These are phyloP conservation scores for Eruca vesicaria DNA, from an alignment of 441 rosid species.

Conservation along the genomic window DNA sequence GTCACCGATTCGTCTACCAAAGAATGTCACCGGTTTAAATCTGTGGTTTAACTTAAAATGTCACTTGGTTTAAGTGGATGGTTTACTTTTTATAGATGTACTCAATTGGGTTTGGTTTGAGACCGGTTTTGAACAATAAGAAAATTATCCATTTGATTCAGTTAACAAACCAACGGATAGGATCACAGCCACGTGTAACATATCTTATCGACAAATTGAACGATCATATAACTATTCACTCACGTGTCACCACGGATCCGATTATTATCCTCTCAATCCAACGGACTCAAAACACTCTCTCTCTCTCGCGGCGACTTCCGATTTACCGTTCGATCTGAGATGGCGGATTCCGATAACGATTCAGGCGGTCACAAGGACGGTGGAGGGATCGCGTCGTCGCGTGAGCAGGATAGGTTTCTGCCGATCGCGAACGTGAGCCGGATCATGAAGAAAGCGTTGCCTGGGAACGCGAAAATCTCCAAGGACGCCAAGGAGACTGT, in stretches of 20 bases:
- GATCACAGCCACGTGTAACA: not conserved
- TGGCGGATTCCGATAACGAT: constrained; percentile 23
- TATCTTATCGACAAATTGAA: constrained; percentile 12
- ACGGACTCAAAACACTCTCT: constrained; percentile 6
- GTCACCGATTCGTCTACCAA: no score
- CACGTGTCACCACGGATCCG: constrained; percentile 4
- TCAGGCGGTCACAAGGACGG: constrained; percentile 19
- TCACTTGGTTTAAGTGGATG: no score
- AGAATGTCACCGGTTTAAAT: no score
- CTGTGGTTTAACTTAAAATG: no score
- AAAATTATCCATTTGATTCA: no score
- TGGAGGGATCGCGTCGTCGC: not conserved
- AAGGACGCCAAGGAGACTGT: constrained; percentile 20
- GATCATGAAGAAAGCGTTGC: constrained; percentile 20
- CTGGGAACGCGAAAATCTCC: constrained; percentile 16
- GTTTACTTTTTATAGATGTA: no score
- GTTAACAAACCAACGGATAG: not conserved
- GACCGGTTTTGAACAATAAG: no score
- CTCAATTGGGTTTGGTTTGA: no score
- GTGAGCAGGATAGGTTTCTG: constrained; percentile 14
- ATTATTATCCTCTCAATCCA: constrained; percentile 9
- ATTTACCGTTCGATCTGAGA: not conserved
- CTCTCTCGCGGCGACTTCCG: not conserved
- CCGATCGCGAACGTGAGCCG: constrained; percentile 21
- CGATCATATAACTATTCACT: constrained; percentile 8